phyloP scores from a whole-genome alignment of 257 asterid species.

The Gardenia jasminoides region DNA sequence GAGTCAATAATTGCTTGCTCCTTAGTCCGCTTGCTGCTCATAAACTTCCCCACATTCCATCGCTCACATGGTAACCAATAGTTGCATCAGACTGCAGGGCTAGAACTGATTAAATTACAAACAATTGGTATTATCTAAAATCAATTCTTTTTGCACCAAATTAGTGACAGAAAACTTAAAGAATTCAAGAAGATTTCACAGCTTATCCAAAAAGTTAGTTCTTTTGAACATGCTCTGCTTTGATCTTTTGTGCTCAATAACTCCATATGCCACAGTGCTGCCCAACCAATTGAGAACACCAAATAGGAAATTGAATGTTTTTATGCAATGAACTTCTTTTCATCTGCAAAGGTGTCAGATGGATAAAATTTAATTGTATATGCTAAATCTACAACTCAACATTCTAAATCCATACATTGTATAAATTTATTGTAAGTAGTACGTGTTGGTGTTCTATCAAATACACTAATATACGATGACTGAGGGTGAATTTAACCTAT shows the following conservation, averaged over 20 bases:
- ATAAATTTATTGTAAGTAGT: no score
- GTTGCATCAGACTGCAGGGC: background rate
- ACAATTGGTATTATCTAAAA: background rate
- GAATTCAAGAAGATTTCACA: constrained; percentile 16
- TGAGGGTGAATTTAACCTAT: no score
- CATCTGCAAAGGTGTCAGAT: background rate
- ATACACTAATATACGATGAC: no score
- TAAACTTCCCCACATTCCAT: constrained; percentile 24
- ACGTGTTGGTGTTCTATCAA: no score
- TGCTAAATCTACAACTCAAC: no score
- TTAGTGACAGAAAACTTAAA: background rate
- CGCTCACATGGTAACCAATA: constrained; percentile 22
- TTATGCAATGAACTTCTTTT: background rate
- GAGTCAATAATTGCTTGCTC: constrained; percentile 22
- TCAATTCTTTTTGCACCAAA: background rate
- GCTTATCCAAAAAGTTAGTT: constrained; percentile 13
- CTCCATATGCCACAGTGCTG: constrained; percentile 11
- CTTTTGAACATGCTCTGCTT: constrained; percentile 1
- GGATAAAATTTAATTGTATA: background rate
- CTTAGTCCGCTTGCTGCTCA: constrained; percentile 15
- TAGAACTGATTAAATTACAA: constrained; percentile 3
- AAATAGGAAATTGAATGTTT: background rate
- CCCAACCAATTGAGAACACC: constrained; percentile 5
- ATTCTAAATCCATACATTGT: no score
- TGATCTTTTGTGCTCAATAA: constrained; percentile 2